A percentile compares a stretch with the other conserved stretches of the same genome.
phyloP scores from a whole-genome alignment of 2,329 filamentous ascomycete species.

The Neofusicoccum umdonicola region DNA sequence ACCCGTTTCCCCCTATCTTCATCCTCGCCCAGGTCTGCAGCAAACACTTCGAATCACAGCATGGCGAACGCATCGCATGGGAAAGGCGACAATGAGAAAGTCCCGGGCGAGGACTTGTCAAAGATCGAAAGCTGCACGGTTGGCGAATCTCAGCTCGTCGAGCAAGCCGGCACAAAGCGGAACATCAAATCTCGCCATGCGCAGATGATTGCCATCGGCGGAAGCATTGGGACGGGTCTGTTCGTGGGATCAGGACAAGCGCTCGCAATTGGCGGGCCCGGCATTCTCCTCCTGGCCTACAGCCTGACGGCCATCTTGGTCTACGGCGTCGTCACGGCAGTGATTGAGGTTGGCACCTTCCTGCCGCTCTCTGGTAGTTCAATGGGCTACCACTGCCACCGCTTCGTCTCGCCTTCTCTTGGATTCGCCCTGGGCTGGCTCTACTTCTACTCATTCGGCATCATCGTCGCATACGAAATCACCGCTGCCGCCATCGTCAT shows the following conservation, averaged over 20 bases:
- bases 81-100: too few relatives aligned
- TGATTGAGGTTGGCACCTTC: slow-evolving; percentile 26
- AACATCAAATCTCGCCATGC: background rate
- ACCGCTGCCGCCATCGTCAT: slow-evolving; percentile 39
- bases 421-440: slow-evolving; percentile 5
- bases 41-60: too few relatives aligned
- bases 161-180: background rate
- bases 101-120: too few relatives aligned
- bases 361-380: slow-evolving; percentile 58
- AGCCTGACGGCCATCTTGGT: slow-evolving; percentile 20
- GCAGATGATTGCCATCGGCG: slow-evolving; percentile 6
- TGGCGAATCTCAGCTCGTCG: background rate
- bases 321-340: slow-evolving; percentile 25
- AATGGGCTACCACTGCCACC: slow-evolving; percentile 79
- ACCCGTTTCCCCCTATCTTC: too few relatives aligned
- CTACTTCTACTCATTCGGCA: slow-evolving; percentile 7
- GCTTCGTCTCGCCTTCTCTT: slow-evolving; percentile 32
- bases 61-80: too few relatives aligned
- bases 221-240: slow-evolving; percentile 8
- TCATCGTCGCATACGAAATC: slow-evolving; percentile 38
- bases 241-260: slow-evolving; percentile 1
- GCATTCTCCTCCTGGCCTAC: slow-evolving; percentile 4
- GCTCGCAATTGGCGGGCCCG: slow-evolving; percentile 24
- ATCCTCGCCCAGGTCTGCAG: too few relatives aligned
- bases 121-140: too few relatives aligned